Evolutionary conservation across 129 eudicot species (phyloP).

Genomic region (Scalesia atractyloides): DNA sequence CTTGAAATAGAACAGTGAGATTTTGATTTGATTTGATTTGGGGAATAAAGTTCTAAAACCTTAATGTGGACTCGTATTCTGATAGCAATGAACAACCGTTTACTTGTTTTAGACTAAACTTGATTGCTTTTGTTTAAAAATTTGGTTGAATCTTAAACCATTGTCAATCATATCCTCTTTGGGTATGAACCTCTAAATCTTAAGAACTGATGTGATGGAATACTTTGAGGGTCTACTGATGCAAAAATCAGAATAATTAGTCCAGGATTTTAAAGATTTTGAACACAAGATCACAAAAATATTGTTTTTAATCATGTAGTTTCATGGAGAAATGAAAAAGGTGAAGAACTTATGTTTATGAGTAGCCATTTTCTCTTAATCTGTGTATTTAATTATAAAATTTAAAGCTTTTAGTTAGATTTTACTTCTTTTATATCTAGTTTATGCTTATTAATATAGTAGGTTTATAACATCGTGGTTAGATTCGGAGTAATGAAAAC

Average conservation of each 20-base stretch:
- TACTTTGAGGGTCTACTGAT: conserved; percentile 21
- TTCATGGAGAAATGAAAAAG: conserved; percentile 86
- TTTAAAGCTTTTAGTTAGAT: conserved; percentile 3
- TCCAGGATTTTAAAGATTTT: conserved; percentile 19
- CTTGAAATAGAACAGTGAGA: not conserved
- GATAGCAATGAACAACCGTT: not conserved
- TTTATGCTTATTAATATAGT: not conserved
- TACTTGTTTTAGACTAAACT: conserved; percentile 22
- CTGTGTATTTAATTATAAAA: not conserved
- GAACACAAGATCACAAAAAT: too few relatives aligned
- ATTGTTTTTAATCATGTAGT: too few relatives aligned
- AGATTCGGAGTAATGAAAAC: not conserved
- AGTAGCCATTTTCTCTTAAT: conserved; percentile 48
- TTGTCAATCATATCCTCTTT: conserved; percentile 31
- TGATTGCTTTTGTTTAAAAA: conserved; percentile 35
- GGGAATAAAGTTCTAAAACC: conserved; percentile 12
- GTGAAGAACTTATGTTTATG: conserved; percentile 87
- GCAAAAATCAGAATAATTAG: conserved; percentile 19
- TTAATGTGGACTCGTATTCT: conserved; percentile 14
- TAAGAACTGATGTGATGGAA: conserved; percentile 24
- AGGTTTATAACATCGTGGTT: not conserved
- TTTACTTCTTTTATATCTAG: not conserved
- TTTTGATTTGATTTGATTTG: too few relatives aligned
- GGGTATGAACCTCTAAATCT: not conserved
- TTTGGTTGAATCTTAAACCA: conserved; percentile 29